Conservation (phyloP, 2,329 filamentous ascomycete species). For the Pseudocercospora musae region DNA sequence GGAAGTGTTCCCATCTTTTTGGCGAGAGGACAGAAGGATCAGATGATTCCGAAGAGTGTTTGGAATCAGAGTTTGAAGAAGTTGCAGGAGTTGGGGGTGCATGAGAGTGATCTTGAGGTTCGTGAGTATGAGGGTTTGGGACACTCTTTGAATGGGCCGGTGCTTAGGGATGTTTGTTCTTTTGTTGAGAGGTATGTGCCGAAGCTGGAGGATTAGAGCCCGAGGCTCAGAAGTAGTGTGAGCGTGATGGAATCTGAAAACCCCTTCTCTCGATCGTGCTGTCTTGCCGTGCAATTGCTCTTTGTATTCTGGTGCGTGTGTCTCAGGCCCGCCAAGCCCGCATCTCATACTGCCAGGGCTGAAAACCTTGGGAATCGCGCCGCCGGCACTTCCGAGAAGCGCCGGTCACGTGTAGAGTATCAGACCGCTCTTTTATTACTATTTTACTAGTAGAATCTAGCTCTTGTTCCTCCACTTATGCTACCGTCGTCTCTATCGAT, state of each 20-base stretch:
- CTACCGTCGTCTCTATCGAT: too few relatives aligned
- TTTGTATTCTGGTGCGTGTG: background rate
- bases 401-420: too few relatives aligned
- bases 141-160: constrained; percentile 43
- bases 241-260: background rate
- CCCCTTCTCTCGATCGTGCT: too few relatives aligned
- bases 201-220: constrained; percentile 30
- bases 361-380: too few relatives aligned
- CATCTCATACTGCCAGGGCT: too few relatives aligned
- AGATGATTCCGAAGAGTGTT: constrained; percentile 46
- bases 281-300: background rate
- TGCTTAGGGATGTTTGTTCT: constrained; percentile 46
- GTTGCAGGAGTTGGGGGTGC: constrained; percentile 40
- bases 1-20: constrained; percentile 45
- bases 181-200: constrained; percentile 44
- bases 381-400: too few relatives aligned
- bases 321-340: background rate
- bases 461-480: too few relatives aligned
- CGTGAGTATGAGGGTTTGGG: constrained; percentile 50
- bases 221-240: background rate
- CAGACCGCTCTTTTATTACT: too few relatives aligned
- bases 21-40: constrained; percentile 47
- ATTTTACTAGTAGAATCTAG: too few relatives aligned
- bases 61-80: constrained; percentile 44
- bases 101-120: constrained; percentile 38